A percentile compares a stretch with the other conserved stretches of the same genome.
Evolutionary conservation across 2,329 filamentous ascomycete genomes (phyloP).

Genomic region (Trichophyton mentagrophytes): DNA sequence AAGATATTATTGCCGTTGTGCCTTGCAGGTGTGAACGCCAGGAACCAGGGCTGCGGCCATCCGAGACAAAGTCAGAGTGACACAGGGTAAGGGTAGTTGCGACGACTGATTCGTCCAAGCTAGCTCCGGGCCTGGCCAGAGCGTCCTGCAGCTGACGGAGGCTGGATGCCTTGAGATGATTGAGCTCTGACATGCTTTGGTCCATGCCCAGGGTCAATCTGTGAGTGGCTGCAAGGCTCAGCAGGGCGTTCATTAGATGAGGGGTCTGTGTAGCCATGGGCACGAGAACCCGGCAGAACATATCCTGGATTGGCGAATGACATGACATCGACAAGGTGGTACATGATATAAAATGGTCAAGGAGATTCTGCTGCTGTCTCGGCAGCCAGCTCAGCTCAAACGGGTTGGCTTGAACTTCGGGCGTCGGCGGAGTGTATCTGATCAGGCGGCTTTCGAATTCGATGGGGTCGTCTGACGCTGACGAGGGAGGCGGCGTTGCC

Average conservation of each 20-base stretch:
- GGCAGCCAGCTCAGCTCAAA: constrained; percentile 6
- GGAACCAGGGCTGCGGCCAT: constrained; percentile 11
- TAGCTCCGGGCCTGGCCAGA: constrained; percentile 5
- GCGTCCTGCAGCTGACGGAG: constrained; percentile 10
- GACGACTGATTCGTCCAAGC: constrained; percentile 11
- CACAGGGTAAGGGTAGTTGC: constrained; percentile 13
- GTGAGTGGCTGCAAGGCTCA: constrained; percentile 16
- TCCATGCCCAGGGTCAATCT: constrained; percentile 26
- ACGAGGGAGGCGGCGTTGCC: neutral
- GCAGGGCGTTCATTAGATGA: constrained; percentile 13
- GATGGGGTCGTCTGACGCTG: neutral
- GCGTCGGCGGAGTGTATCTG: neutral
- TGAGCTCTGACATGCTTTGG: constrained; percentile 20
- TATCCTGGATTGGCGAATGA: constrained; percentile 14
- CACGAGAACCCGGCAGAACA: constrained; percentile 14
- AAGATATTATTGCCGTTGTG: constrained; percentile 12
- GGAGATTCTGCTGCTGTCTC: constrained; percentile 8
- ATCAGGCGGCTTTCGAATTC: neutral
- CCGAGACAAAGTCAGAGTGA: constrained; percentile 12
- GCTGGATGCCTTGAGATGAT: constrained; percentile 8
- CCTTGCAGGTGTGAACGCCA: constrained; percentile 15
- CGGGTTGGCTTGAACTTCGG: neutral
- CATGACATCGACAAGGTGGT: constrained; percentile 23
- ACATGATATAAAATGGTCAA: constrained; percentile 25
- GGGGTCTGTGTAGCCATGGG: constrained; percentile 16